phyloP scores from a whole-genome alignment of 1,284 basidiomycete species.

The Apiotrichum veenhuisii region DNA sequence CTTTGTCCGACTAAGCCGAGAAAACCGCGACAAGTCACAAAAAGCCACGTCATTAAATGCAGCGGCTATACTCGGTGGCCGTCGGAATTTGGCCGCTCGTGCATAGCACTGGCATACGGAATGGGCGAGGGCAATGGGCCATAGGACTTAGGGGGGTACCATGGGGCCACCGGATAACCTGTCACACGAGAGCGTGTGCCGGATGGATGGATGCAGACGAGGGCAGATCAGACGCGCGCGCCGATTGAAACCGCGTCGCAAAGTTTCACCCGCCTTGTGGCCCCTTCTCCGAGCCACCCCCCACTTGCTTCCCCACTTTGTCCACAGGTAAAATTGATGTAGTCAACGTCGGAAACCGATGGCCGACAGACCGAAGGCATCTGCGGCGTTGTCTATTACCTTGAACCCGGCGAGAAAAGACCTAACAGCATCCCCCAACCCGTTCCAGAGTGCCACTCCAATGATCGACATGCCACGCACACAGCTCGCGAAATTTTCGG shows the following conservation, averaged over 20 bases:
- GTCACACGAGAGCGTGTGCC: too few species aligned
- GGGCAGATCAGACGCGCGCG: too few species aligned
- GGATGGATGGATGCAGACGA: too few species aligned
- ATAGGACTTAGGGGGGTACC: too few species aligned
- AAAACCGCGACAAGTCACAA: too few species aligned
- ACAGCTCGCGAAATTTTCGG: too few species aligned
- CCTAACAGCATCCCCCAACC: background rate
- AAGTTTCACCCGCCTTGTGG: background rate
- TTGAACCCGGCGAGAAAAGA: background rate
- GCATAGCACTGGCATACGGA: background rate
- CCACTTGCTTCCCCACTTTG: background rate
- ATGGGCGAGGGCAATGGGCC: too few species aligned
- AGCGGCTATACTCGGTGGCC: background rate
- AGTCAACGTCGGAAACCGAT: background rate
- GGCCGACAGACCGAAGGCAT: background rate
- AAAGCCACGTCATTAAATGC: background rate
- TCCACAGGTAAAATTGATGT: background rate
- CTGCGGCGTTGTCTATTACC: background rate
- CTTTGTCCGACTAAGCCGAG: constrained; percentile 3
- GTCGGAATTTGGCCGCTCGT: background rate
- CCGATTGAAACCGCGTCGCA: background rate
- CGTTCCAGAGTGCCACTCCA: too few species aligned
- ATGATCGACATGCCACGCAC: too few species aligned
- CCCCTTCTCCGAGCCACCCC: background rate
- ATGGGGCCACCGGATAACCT: too few species aligned